These are phyloP conservation scores for Halteria grandinella DNA, from an alignment of 73 alveolate species.

Conservation along the genomic window DNA sequence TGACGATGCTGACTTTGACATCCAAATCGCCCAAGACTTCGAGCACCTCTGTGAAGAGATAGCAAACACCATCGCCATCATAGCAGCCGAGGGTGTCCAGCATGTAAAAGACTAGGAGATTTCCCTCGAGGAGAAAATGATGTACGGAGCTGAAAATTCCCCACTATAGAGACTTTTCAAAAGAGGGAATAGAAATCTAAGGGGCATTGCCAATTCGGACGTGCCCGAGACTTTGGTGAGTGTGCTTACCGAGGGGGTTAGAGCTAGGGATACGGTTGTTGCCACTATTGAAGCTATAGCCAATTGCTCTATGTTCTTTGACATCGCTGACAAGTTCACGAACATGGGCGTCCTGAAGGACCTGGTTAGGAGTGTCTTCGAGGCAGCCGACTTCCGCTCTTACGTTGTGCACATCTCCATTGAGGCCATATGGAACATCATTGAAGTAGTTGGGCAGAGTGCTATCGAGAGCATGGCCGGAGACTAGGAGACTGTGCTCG, in stretches of 20 bases:
- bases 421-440: conserved; percentile 96
- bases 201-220: conserved; percentile 77
- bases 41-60: conserved; percentile 68
- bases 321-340: conserved; percentile 90
- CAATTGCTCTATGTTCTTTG: conserved; percentile 74
- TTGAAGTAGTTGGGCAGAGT: conserved; percentile 94
- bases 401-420: conserved; percentile 91
- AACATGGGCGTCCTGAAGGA: conserved; percentile 94
- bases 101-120: conserved; percentile 67
- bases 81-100: conserved; percentile 83
- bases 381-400: conserved; percentile 91
- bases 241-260: conserved; percentile 78
- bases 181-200: conserved; percentile 84
- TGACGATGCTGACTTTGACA: conserved; percentile 29
- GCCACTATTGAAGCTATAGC: conserved; percentile 80
- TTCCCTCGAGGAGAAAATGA: conserved; percentile 74
- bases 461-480: conserved; percentile 90
- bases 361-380: conserved; percentile 84
- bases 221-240: conserved; percentile 88
- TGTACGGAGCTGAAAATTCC: conserved; percentile 72
- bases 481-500: conserved; percentile 85
- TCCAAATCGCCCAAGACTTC: conserved; percentile 8
- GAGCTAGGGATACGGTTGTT: conserved; percentile 73
- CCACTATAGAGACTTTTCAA: conserved; percentile 70
- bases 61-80: conserved; percentile 77